These are phyloP conservation scores for Lactarius pseudohatsudake DNA, from an alignment of 768 basidiomycete species.

Conservation along the genomic window DNA sequence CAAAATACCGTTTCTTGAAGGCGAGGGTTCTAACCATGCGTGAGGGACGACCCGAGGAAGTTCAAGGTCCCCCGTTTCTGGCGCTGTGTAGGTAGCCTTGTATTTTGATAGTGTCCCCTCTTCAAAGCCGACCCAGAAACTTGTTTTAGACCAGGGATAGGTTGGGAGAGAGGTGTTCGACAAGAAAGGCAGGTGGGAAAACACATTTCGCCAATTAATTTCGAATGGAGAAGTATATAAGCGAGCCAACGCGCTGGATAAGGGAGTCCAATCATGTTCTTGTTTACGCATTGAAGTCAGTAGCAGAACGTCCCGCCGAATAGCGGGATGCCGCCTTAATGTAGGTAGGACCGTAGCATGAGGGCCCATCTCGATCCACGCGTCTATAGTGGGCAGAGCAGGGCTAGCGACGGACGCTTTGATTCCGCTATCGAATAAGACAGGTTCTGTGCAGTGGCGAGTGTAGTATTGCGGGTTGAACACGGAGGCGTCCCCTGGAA, in stretches of 20 bases:
- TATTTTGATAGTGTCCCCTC: constrained; percentile 31
- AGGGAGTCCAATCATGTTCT: constrained; percentile 44
- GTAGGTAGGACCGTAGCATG: constrained; percentile 58
- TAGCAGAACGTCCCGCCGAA: constrained; percentile 39
- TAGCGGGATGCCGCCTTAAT: constrained; percentile 44
- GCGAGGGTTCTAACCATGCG: constrained; percentile 36
- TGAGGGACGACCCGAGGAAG: constrained; percentile 39
- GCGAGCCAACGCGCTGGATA: constrained; percentile 47
- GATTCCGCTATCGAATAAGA: constrained; percentile 54
- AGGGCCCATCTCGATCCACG: constrained; percentile 70
- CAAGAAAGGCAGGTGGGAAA: constrained; percentile 43
- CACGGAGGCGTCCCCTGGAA: constrained; percentile 49
- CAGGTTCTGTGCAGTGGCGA: constrained; percentile 58
- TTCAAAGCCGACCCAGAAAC: constrained; percentile 56
- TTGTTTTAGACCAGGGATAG: constrained; percentile 58
- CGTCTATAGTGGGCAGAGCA: constrained; percentile 37
- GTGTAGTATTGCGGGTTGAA: constrained; percentile 55
- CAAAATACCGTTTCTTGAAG: constrained; percentile 33
- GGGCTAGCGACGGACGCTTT: constrained; percentile 38
- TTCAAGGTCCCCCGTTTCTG: constrained; percentile 21
- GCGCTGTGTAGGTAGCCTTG: not conserved
- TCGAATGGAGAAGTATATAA: constrained; percentile 45
- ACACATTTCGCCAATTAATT: constrained; percentile 58
- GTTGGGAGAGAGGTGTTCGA: constrained; percentile 54
- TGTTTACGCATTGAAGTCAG: constrained; percentile 53